Base-by-base conservation (phyloP, 2,329 filamentous ascomycete species). In the Hyphodiscus sp. region DNA sequence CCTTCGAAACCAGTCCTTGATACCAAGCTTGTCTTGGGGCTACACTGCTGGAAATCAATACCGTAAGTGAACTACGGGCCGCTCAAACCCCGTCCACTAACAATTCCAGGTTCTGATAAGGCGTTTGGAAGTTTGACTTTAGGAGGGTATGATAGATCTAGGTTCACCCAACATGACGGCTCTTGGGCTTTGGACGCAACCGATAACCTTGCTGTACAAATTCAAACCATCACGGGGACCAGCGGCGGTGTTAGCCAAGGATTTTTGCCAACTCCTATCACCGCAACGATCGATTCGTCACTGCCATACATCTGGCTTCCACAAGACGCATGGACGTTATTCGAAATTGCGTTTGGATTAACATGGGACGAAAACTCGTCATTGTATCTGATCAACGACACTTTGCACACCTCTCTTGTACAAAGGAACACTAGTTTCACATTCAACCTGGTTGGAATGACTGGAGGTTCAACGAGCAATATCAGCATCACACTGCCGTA, bases 41-140 rank as follows among this genome's bases (percentile, higher is more conserved):
- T 72, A 72, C 53, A 72, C 69, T 9, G 70, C 70, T 7, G 70
- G 70, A 2, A 69, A 69, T 15, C 65, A 63, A 48, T 72, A 72
- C 47, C 68, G 69, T 69, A 59, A 59, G 67, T 29, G 16, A n/a
- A 15, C n/a, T 2, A 26, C 9, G 8, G 19, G 18, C 6, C 45
- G 23, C 15, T 41, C 15, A 20, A 26, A 26, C 4, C 23, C 23
- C 8, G 8, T 23, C 13, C 16, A 2, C 41, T 33, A 20, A 42
- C 15, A 15, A 7, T 11, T 2, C 10, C 66, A 62, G 69, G 0
- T 9, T 43, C 47, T 20, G 52, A 43, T 44, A 41, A 70, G 64
- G 68, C 18, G 58, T 68, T 69, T 42, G 70, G 69, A 11, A 69
- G 71, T 33, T 57, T 72, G 8, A 68, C 69, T 13, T 65, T 72